These are phyloP conservation scores for Lineolata rhizophorae DNA, from an alignment of 495 filamentous ascomycete genomes.

Conservation along the genomic window DNA sequence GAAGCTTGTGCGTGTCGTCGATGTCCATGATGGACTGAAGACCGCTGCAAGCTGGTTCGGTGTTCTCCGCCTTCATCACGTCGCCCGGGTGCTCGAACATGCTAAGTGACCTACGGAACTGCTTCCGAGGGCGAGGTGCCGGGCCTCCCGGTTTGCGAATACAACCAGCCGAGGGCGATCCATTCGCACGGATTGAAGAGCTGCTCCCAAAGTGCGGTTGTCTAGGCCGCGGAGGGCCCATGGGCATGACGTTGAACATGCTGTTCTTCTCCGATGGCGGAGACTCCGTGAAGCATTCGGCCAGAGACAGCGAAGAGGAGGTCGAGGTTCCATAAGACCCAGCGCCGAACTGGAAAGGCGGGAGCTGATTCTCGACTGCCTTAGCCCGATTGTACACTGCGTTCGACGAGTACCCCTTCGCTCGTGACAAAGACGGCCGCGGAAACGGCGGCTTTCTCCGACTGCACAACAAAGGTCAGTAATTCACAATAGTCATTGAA, in stretches of 20 bases:
- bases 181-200: slow-evolving; percentile 33
- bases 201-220: slow-evolving; percentile 31
- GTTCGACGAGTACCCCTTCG: slow-evolving; percentile 34
- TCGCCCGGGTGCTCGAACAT: slow-evolving; percentile 92
- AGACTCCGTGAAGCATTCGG: slow-evolving; percentile 61
- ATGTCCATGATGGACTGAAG: slow-evolving; percentile 60
- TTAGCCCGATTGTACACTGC: slow-evolving; percentile 23
- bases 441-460: slow-evolving; percentile 30
- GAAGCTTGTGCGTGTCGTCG: slow-evolving; percentile 41
- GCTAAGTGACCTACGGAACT: slow-evolving; percentile 75
- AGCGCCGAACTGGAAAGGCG: slow-evolving; percentile 56
- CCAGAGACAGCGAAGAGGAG: slow-evolving; percentile 39
- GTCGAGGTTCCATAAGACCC: slow-evolving; percentile 29
- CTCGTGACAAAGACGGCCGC: slow-evolving; percentile 36
- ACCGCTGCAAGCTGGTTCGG: slow-evolving; percentile 15
- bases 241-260: too few relatives aligned
- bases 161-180: slow-evolving; percentile 48
- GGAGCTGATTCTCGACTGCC: slow-evolving; percentile 36
- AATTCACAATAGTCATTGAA: too few relatives aligned
- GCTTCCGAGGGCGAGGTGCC: slow-evolving; percentile 58
- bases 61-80: slow-evolving; percentile 44
- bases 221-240: slow-evolving; percentile 34
- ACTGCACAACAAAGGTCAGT: too few relatives aligned
- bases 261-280: slow-evolving; percentile 58
- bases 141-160: slow-evolving; percentile 50